Evolutionary conservation across 2,329 filamentous ascomycete genomes (phyloP).

Genomic region (Raffaelea ambrosiae): DNA sequence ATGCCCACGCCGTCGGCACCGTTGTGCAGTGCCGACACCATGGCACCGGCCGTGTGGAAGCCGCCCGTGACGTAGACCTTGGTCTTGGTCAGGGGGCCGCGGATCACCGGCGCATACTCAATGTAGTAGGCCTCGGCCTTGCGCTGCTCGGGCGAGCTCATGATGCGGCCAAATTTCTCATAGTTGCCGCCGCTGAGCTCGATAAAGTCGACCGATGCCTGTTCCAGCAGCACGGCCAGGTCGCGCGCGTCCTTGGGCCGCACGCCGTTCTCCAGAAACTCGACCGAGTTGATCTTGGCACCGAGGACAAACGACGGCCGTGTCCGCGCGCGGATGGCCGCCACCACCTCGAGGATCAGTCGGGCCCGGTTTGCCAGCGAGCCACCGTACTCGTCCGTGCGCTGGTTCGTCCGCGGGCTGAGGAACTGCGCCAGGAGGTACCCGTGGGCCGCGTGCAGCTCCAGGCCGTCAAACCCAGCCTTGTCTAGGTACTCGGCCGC

Average conservation of each 20-base stretch:
- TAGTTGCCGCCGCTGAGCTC: conserved; percentile 55
- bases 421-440: conserved; percentile 47
- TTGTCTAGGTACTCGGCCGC: conserved; percentile 53
- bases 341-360: conserved; percentile 34
- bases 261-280: conserved; percentile 46
- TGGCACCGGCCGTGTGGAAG: conserved; percentile 43
- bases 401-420: conserved; percentile 36
- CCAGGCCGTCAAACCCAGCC: conserved; percentile 48
- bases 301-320: conserved; percentile 30
- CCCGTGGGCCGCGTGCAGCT: conserved; percentile 39
- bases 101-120: conserved; percentile 48
- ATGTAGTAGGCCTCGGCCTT: conserved; percentile 53
- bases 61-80: conserved; percentile 53
- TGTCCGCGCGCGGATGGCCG: conserved; percentile 22
- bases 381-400: conserved; percentile 42
- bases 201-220: conserved; percentile 45
- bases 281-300: conserved; percentile 50
- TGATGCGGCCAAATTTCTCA: conserved; percentile 40
- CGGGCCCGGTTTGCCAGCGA: conserved; percentile 34
- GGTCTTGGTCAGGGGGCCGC: conserved; percentile 34
- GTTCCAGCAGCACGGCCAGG: conserved; percentile 34
- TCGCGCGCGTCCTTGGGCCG: conserved; percentile 39
- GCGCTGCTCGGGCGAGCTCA: conserved; percentile 44
- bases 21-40: conserved; percentile 54
- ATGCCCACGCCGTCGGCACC: conserved; percentile 56